Evolutionary conservation across 1,284 basidiomycete genomes (phyloP).

Genomic region (Naganishia sp.): DNA sequence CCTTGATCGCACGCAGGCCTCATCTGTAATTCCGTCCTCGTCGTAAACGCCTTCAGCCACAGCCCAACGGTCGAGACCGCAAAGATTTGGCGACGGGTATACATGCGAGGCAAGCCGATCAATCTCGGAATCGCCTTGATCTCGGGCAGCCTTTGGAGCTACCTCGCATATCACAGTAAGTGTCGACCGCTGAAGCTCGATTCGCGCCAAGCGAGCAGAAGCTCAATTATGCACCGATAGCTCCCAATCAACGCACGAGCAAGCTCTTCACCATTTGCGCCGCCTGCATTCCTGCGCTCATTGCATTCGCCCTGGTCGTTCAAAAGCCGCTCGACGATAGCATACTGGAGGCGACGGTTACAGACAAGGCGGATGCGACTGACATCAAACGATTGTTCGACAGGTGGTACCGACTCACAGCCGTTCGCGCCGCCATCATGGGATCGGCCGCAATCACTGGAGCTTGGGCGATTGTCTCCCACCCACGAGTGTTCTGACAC

Average conservation of each 20-base stretch:
- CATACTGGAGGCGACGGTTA: not conserved
- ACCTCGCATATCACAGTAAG: conserved; percentile 7
- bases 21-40: conserved; percentile 2
- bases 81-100: conserved; percentile 9
- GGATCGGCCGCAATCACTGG: conserved; percentile 4
- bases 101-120: conserved; percentile 1
- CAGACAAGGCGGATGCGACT: conserved; percentile 4
- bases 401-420: conserved; percentile 6
- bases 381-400: conserved; percentile 4
- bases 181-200: not conserved
- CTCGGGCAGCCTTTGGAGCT: conserved; percentile 7
- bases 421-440: conserved; percentile 3
- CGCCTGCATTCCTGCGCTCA: conserved; percentile 1
- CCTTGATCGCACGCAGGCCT: not conserved
- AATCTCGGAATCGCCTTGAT: not conserved
- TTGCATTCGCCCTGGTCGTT: conserved; percentile 5
- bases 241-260: not conserved
- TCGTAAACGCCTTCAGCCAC: not conserved
- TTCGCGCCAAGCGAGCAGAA: too few relatives aligned
- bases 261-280: not conserved
- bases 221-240: not conserved
- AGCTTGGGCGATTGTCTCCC: conserved; percentile 2
- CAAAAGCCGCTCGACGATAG: conserved; percentile 4
- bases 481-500: not conserved
- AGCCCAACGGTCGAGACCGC: conserved; percentile 1